phyloP scores from a whole-genome alignment of 768 basidiomycete species.

The Suillus discolor region DNA sequence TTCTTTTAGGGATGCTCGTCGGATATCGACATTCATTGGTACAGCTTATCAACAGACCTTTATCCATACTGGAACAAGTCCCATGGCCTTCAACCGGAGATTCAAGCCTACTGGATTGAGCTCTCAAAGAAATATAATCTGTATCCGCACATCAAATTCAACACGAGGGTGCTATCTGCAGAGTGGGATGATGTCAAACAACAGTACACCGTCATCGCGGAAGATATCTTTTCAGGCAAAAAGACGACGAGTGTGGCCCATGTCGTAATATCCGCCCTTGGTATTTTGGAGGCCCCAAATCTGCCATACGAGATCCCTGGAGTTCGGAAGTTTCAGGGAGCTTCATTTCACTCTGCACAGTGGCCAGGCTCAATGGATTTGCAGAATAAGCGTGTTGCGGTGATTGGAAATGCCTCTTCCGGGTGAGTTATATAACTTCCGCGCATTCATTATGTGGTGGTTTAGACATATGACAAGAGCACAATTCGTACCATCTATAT shows the following conservation, averaged over 20 bases:
- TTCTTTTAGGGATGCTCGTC: neutral
- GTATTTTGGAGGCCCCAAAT: neutral
- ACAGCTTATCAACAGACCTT: neutral
- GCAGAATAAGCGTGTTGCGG: conserved; percentile 19
- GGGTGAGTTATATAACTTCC: neutral
- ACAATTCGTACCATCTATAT: neutral
- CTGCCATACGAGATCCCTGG: conserved; percentile 32
- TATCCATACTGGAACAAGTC: neutral
- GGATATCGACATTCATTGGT: neutral
- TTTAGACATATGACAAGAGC: neutral
- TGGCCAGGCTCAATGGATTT: conserved; percentile 48
- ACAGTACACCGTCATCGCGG: neutral
- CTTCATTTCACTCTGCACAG: conserved; percentile 53
- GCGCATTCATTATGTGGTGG: neutral
- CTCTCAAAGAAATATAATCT: conserved; percentile 46
- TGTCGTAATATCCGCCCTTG: neutral
- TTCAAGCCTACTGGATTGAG: conserved; percentile 44
- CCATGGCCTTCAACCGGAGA: conserved; percentile 15
- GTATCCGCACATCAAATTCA: conserved; percentile 42
- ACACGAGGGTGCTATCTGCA: conserved; percentile 44
- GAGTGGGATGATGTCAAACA: conserved; percentile 39
- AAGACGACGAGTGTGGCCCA: neutral
- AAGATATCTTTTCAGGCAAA: neutral
- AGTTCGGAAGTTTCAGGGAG: conserved; percentile 46
- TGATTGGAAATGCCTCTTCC: neutral